Evolutionary conservation across 2,329 filamentous ascomycete species (phyloP).

Genomic region (Cordyceps militaris): DNA sequence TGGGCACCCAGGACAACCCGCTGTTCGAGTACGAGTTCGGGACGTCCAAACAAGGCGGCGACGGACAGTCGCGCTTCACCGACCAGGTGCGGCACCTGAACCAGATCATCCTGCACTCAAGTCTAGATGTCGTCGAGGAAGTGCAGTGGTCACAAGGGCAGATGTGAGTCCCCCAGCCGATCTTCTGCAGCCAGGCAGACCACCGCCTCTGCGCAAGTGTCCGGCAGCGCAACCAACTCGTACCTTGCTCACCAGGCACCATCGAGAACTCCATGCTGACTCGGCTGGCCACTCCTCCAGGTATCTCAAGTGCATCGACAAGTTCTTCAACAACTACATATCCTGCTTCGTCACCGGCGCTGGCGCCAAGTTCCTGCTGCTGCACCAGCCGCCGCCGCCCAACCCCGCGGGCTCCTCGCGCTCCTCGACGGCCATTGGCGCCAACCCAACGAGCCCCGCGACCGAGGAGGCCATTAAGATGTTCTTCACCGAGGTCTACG

Average conservation of each 20-base stretch:
- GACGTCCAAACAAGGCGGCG: constrained; percentile 90
- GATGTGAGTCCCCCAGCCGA: constrained; percentile 49
- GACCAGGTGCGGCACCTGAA: constrained; percentile 90
- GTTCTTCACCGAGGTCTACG: constrained; percentile 94
- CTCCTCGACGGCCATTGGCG: constrained; percentile 63
- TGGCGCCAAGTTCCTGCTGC: constrained; percentile 88
- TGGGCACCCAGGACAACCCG: constrained; percentile 91
- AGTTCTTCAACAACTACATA: constrained; percentile 92
- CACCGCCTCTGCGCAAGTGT: too few species aligned
- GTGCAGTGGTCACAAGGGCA: constrained; percentile 85
- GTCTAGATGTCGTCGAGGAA: constrained; percentile 91
- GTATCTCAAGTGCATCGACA: constrained; percentile 95
- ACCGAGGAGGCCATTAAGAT: constrained; percentile 93
- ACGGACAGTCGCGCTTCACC: constrained; percentile 81
- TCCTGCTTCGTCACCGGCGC: constrained; percentile 90
- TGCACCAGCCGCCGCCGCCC: constrained; percentile 65
- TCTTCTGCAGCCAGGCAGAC: too few species aligned
- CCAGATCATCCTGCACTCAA: constrained; percentile 93
- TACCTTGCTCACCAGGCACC: constrained; percentile 14
- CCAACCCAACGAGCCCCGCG: constrained; percentile 80
- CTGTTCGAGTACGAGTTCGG: constrained; percentile 97
- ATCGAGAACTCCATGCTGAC: neutral
- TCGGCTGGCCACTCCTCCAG: constrained; percentile 34
- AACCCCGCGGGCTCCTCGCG: constrained; percentile 38
- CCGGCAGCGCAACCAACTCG: too few species aligned